Evolutionary conservation across 768 basidiomycete species (phyloP).

Genomic region (Tylopilus sp.): DNA sequence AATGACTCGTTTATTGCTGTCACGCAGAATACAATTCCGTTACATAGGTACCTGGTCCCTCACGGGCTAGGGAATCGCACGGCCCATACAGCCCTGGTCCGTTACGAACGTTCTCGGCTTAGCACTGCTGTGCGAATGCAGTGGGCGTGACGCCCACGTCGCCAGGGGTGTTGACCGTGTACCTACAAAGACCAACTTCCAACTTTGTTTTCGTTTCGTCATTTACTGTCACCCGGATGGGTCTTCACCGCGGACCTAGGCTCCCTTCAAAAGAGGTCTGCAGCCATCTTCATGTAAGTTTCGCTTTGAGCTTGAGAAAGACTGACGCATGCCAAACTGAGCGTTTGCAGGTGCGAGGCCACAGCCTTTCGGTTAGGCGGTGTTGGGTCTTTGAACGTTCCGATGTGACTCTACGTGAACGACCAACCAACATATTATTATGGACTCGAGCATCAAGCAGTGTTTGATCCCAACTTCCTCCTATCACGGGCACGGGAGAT

Average conservation of each 20-base stretch:
- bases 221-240: neutral
- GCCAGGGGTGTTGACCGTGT: slow-evolving; percentile 3
- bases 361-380: neutral
- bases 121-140: slow-evolving; percentile 10
- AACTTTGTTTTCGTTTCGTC: neutral
- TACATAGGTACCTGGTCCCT: neutral
- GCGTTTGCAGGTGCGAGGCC: neutral
- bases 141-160: neutral
- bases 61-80: neutral
- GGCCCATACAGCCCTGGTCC: neutral
- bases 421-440: neutral
- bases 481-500: neutral
- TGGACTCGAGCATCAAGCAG: neutral
- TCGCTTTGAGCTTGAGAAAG: neutral
- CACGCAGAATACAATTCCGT: neutral
- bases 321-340: neutral
- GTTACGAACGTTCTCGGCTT: neutral
- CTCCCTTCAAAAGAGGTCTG: no score
- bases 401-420: neutral
- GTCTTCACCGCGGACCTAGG: neutral
- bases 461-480: neutral
- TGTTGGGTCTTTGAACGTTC: neutral
- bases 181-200: neutral
- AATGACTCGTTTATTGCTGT: neutral
- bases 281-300: neutral